Evolutionary conservation across 2,329 filamentous ascomycete species (phyloP).

Genomic region (Monosporascus sp.): DNA sequence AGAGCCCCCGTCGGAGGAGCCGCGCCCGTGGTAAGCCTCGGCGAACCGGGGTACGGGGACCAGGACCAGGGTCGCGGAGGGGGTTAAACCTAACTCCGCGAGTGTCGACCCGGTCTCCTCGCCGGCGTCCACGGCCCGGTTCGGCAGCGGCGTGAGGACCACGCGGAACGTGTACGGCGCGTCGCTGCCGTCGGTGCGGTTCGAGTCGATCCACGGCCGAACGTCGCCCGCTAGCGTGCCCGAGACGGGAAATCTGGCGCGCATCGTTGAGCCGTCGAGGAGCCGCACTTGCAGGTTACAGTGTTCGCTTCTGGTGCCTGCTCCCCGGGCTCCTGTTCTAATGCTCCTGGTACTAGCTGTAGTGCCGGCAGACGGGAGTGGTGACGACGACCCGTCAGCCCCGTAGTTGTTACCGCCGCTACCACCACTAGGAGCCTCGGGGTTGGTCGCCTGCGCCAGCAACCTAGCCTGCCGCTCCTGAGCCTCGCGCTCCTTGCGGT

Average conservation of each 20-base stretch:
- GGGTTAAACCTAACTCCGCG: constrained; percentile 64
- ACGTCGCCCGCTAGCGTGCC: constrained; percentile 62
- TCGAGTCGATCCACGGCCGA: constrained; percentile 68
- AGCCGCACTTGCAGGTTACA: constrained; percentile 73
- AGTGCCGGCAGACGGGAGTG: neutral
- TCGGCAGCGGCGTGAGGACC: constrained; percentile 73
- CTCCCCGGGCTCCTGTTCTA: constrained; percentile 3
- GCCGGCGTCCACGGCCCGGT: constrained; percentile 63
- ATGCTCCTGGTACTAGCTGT: constrained; percentile 3
- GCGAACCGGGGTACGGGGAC: constrained; percentile 56
- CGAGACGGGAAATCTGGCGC: constrained; percentile 62
- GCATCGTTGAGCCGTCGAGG: constrained; percentile 77
- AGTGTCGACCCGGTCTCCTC: constrained; percentile 66
- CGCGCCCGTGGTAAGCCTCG: too few species aligned
- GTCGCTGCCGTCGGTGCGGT: constrained; percentile 28
- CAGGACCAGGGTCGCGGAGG: constrained; percentile 78
- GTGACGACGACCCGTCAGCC: neutral
- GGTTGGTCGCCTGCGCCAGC: constrained; percentile 12
- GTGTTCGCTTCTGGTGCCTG: constrained; percentile 7
- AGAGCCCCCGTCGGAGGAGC: constrained; percentile 31
- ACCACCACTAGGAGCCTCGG: too few species aligned
- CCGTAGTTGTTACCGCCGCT: too few species aligned
- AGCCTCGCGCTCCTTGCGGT: constrained; percentile 52
- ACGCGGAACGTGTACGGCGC: constrained; percentile 79
- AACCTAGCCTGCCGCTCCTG: constrained; percentile 37